Evolutionary conservation across 1,284 basidiomycete genomes (phyloP).

Genomic region (Tranzscheliella williamsii): DNA sequence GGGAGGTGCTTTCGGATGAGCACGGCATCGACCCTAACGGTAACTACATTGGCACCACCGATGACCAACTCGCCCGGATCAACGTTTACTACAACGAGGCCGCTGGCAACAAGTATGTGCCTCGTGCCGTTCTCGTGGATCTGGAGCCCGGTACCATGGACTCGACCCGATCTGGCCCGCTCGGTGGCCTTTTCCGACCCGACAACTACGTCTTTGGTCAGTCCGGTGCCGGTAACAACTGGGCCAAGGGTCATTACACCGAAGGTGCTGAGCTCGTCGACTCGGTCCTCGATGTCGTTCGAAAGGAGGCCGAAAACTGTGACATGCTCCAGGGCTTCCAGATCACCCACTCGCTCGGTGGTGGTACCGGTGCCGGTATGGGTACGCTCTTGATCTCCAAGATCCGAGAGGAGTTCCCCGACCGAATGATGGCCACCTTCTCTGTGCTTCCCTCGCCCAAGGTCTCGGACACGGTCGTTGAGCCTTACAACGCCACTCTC

Average conservation of each 20-base stretch:
- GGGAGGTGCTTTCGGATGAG: constrained; percentile 95
- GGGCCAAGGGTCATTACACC: constrained; percentile 71
- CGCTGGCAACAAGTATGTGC: constrained; percentile 76
- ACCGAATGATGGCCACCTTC: constrained; percentile 87
- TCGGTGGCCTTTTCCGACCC: constrained; percentile 79
- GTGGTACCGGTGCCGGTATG: constrained; percentile 67
- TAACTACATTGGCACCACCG: constrained; percentile 83
- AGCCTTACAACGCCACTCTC: constrained; percentile 89
- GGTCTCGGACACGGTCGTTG: constrained; percentile 93
- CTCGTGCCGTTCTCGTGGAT: constrained; percentile 87
- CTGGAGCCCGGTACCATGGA: constrained; percentile 88
- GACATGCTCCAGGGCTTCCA: constrained; percentile 94
- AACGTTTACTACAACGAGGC: constrained; percentile 61
- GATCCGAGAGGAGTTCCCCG: constrained; percentile 64
- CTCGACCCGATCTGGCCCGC: constrained; percentile 68
- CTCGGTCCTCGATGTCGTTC: constrained; percentile 68
- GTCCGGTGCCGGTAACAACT: constrained; percentile 82
- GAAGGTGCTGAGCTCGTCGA: constrained; percentile 82
- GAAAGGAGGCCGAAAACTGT: constrained; percentile 69
- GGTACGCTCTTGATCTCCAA: constrained; percentile 59
- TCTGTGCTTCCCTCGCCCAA: constrained; percentile 89
- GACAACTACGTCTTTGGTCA: constrained; percentile 74
- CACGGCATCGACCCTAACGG: constrained; percentile 93
- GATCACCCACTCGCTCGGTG: constrained; percentile 86
- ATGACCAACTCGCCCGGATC: constrained; percentile 97